Evolutionary conservation across 2,329 filamentous ascomycete species (phyloP), one percentile per base, ranked within the genome.

Genomic region (Aphanoascus verrucosus): DNA sequence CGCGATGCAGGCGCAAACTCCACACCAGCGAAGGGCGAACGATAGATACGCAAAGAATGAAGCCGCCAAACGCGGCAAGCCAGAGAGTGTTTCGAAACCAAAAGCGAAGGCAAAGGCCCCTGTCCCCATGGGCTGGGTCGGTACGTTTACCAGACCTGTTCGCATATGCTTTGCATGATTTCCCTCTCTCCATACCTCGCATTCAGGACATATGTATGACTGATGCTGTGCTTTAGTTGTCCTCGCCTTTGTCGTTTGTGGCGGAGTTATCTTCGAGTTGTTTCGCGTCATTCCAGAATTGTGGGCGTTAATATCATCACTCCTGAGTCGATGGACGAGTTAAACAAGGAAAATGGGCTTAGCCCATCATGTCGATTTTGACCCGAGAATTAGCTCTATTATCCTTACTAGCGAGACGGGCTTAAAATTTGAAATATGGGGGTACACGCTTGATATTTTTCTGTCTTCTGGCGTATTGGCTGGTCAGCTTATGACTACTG

Each of bases 21-120:
- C 81, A 31, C 77, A 81, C 64, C 81, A 84, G 71, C 79, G 80
- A 56, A 74, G 75, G 61, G 81, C 81, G 42, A 84, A 84, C 67
- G 77, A 79, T 56, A 75, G 73, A 58, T 83, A 76, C 62, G 81
- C 81, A 50, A 76, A 77, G 60, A 67, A 71, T 57, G 78, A 83
- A 64, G 77, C 77, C 58, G 72, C 74, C 56, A 82, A 82, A 66
- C 77, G 80, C 66, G 81, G 81, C 56, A 80, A 77, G 65, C 68
- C 67, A 43, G 69, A 74, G 58, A 60, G 63, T 20, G 63, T 66
- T 7, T 62, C 70, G 49, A 74, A 76, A 64, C 65, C 70, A 57
- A 75, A 77, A 63, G 70, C 75, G 59, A 72, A 69, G 41, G 63
- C 70, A 55, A 80, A 78, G 65, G 70, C 75, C 15, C 77, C 81